Base-by-base conservation (phyloP, 495 filamentous ascomycete species). In the Lasiosphaeria ovina region DNA sequence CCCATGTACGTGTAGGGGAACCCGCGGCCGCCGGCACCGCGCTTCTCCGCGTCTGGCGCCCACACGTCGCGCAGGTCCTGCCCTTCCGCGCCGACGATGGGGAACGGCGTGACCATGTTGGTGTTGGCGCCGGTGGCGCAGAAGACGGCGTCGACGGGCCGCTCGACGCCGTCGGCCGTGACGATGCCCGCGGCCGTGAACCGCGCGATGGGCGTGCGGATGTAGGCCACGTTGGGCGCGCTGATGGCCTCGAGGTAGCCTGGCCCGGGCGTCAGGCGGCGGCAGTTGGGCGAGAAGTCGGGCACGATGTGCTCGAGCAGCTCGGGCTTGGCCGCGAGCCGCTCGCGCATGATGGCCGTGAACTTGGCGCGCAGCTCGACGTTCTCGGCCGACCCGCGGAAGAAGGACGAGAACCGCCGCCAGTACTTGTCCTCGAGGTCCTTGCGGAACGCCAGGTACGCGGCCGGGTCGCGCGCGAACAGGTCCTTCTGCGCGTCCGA, bases 221-320 rank as follows among this genome's bases (percentile, higher is more conserved):
- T 82, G 60, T 85, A 85, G 55, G 76, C 72, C 34, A 87, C 85
- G 59, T 91, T 89, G 17, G 81, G 76, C 67, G 87, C 77, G 2
- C 79, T 73, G 50, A 92, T 71, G 12, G 87, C 82, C 62, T 91
- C 88, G 16, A 92, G 81, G 67, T 91, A 92, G 0, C 86, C 87
- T 6, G 85, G 85, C 0, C 87, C 89, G 0, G 88, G 88, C 0
- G 89, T 92, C 0, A 89, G 76, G 12, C 89, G 85, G 51, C 87
- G 81, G 64, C 88, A 92, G 67, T 85, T 81, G 4, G 85, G 85
- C 0, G 80, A 78, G 66, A 88, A 92, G 58, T 86, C 81, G 0
- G 88, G 88, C 36, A 85, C 75, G 50, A 88, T 78, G 36, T 77
- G 73, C 8, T 81, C 74, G 24, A 76, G 65, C 24, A 89, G 73